Evolutionary conservation across 176 grass and related monocot genomes (phyloP).

Genomic region (Juncus effusus): DNA sequence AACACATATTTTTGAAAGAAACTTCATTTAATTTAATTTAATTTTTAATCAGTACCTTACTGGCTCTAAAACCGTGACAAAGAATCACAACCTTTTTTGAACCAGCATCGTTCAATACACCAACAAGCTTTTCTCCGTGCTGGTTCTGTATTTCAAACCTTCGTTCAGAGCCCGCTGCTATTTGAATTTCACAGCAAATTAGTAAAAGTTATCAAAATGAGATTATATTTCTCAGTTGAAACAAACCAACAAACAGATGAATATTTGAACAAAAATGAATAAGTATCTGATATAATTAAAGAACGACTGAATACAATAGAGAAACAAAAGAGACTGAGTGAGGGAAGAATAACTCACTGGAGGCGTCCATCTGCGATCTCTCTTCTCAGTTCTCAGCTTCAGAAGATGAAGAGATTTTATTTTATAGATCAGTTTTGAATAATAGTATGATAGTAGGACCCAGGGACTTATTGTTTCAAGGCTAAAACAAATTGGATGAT

Average conservation of each 20-base stretch:
- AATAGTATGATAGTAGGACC: too few relatives aligned
- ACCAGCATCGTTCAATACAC: slow-evolving; percentile 9
- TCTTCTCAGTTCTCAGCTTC: background rate
- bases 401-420: too few relatives aligned
- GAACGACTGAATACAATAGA: background rate
- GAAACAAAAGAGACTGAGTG: background rate
- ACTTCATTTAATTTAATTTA: background rate
- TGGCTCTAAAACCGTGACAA: slow-evolving; percentile 28
- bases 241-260: background rate
- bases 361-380: background rate
- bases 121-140: slow-evolving; percentile 21
- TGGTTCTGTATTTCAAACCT: slow-evolving; percentile 52
- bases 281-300: background rate
- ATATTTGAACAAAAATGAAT: background rate
- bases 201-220: background rate
- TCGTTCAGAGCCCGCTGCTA: slow-evolving; percentile 37
- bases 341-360: background rate
- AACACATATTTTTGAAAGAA: background rate
- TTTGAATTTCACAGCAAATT: background rate
- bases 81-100: slow-evolving; percentile 22
- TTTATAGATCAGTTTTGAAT: too few relatives aligned
- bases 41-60: slow-evolving; percentile 10
- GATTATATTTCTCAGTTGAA: background rate
- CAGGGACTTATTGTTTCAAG: too few relatives aligned
- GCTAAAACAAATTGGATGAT: too few relatives aligned